Conservation (phyloP, 2,329 filamentous ascomycete genomes). For the Diaporthe sp. region DNA sequence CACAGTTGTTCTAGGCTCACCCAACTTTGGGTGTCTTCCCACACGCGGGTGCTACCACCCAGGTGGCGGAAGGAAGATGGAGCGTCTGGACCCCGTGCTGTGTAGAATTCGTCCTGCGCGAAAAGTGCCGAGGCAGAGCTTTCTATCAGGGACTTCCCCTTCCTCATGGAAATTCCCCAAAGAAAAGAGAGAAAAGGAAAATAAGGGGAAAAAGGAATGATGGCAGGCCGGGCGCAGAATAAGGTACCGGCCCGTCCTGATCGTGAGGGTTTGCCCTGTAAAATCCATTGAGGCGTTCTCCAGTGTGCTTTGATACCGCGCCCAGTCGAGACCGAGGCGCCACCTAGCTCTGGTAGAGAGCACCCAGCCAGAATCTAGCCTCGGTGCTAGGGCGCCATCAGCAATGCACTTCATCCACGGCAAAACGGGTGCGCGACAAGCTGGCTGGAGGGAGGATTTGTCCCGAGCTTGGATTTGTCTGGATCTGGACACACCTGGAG, state of each 20-base stretch:
- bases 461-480: not conserved
- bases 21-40: constrained; percentile 6
- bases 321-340: constrained; percentile 10
- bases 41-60: constrained; percentile 8
- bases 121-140: not conserved
- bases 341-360: constrained; percentile 10
- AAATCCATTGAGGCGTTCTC: not conserved
- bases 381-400: constrained; percentile 29
- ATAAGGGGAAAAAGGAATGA: not conserved
- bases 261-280: not conserved
- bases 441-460: not conserved
- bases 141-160: not conserved
- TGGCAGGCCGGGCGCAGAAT: not conserved
- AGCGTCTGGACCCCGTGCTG: not conserved
- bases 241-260: too few species aligned
- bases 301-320: constrained; percentile 7
- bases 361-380: constrained; percentile 20
- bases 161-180: not conserved
- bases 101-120: not conserved
- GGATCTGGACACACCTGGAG: not conserved
- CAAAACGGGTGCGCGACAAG: not conserved
- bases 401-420: constrained; percentile 12
- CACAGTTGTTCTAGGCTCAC: constrained; percentile 43
- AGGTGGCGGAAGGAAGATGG: not conserved
- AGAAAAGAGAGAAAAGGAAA: not conserved